Evolutionary conservation across 305 asterid genomes (phyloP).

Genomic region (Solanum hybrid): DNA sequence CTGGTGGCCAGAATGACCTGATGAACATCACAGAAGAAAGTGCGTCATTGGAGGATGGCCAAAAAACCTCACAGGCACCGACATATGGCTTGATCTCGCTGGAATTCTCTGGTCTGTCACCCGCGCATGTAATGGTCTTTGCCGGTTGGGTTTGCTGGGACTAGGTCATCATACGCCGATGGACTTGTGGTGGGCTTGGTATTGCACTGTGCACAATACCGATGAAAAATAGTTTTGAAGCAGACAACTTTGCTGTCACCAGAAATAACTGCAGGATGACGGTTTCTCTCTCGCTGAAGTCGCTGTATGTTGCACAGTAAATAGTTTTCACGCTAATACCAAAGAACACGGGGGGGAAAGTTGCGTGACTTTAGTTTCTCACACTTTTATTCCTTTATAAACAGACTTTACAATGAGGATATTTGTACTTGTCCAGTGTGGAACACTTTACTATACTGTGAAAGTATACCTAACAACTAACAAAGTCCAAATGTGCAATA

Average conservation of each 20-base stretch:
- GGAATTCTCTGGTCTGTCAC: not conserved
- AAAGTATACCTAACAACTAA: not conserved
- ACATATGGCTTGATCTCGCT: not conserved
- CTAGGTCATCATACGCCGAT: not conserved
- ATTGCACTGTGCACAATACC: not conserved
- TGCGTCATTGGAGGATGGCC: not conserved
- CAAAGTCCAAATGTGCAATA: not conserved
- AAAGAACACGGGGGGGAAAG: not conserved
- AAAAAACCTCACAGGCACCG: not conserved
- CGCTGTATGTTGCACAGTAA: not conserved
- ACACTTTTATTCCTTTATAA: not conserved
- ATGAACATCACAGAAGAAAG: not conserved
- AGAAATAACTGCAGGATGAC: not conserved
- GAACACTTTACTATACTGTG: not conserved
- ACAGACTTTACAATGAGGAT: not conserved
- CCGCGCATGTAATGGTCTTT: not conserved
- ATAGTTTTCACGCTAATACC: not conserved
- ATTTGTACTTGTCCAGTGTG: not conserved
- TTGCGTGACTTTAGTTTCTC: not conserved
- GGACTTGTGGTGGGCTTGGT: not conserved
- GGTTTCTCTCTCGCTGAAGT: not conserved
- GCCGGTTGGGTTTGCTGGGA: not conserved
- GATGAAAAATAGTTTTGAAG: not conserved
- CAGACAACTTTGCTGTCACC: not conserved
- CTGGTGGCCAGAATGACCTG: not conserved